Conservation (phyloP, 2,329 filamentous ascomycete genomes). For the Chlorencoelia australis region DNA sequence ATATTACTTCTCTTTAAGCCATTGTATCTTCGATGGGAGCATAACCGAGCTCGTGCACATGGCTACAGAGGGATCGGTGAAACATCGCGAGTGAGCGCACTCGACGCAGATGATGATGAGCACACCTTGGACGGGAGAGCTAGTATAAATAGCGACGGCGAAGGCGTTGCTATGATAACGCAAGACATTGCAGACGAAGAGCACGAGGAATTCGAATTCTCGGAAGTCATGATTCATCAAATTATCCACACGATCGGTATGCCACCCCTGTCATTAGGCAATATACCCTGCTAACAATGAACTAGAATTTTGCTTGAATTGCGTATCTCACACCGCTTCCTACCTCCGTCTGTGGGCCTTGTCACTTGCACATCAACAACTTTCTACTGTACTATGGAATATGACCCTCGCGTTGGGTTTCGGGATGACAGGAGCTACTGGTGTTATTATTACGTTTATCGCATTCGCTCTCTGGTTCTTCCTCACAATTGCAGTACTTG, state of each 20-base stretch:
- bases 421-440: conserved; percentile 50
- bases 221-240: conserved; percentile 97
- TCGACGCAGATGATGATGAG: conserved; percentile 78
- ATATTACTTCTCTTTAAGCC: conserved; percentile 91
- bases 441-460: conserved; percentile 71
- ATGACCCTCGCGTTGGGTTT: conserved; percentile 87
- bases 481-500: conserved; percentile 69
- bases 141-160: conserved; percentile 65
- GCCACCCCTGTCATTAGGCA: conserved; percentile 27
- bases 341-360: conserved; percentile 98
- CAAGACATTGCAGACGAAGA: conserved; percentile 79
- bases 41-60: conserved; percentile 77
- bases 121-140: conserved; percentile 52
- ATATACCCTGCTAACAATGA: conserved; percentile 24
- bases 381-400: conserved; percentile 88
- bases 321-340: conserved; percentile 95
- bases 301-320: conserved; percentile 94
- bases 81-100: conserved; percentile 73
- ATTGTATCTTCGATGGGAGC: conserved; percentile 85
- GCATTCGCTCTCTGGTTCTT: conserved; percentile 87
- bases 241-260: conserved; percentile 96
- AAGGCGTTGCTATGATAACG: conserved; percentile 80
- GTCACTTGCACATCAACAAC: conserved; percentile 94
- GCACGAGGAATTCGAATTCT: conserved; percentile 95
- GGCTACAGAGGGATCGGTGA: conserved; percentile 94